Evolutionary conservation across 345 rosid genomes (phyloP), one percentile per base, ranked within the genome.

Genomic region (Xanthoceras sorbifolium): DNA sequence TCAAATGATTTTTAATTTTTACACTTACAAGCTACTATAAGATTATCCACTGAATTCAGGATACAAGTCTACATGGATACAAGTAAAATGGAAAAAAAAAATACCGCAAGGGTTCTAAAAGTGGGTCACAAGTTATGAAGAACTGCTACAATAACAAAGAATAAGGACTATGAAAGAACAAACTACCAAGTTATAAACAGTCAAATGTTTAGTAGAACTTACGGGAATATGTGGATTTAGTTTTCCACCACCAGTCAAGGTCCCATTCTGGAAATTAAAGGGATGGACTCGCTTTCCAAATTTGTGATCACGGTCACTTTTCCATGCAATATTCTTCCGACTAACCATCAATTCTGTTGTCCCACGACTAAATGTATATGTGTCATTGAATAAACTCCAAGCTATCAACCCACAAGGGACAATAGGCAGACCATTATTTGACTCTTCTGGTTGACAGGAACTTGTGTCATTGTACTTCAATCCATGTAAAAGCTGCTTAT

Each of bases 311-410:
- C 91, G 93, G 76, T 93, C 96, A 80, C 96, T 93, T 74, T 83
- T 82, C 96, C 97, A 93, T 20, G 96, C 85, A 72, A 93, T 91
- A 69, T 93, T 90, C 69, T 85, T 86, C 76, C 92, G 78, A 74
- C 79, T 87, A 72, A 91, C 84, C 61, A 61, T 78, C 77, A 93
- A 69, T 77, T 90, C 78, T 9, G 25, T 46, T 20, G 68, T 78
- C 38, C 83, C 85, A 60, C 88, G 94, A 76, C 77, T 67, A 84
- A 93, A 87, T 54, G 72, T 75, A 61, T 86, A 93, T 20, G 96
- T 89, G 75, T 93, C 97, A 67, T 93, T 93, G 85, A 93, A 93
- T 81, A 93, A 85, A 87, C 97, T 91, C 97, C 97, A 93, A 14
- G 97, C 91, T 61, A 90, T 82, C 75, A 93, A 80, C 78, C 97